Evolutionary conservation across 192 early-diverging fungal genomes (phyloP).

Genomic region (Gaertneriomyces sp.): DNA sequence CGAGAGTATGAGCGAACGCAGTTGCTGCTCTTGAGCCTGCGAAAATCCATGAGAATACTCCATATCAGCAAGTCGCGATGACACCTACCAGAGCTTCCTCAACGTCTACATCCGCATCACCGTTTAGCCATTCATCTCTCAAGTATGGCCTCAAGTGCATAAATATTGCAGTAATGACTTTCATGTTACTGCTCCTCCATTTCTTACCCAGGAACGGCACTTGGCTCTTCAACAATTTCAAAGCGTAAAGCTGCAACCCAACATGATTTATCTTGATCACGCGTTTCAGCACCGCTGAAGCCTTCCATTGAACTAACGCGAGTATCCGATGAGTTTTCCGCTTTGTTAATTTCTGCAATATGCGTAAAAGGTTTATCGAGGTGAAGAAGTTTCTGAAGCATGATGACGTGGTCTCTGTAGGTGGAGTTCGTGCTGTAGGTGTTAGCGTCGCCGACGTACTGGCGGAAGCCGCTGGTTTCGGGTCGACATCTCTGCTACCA

Average conservation of each 20-base stretch:
- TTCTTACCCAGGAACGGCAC: constrained; percentile 74
- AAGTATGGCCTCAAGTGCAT: constrained; percentile 58
- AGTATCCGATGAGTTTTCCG: constrained; percentile 70
- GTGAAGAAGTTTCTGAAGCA: constrained; percentile 44
- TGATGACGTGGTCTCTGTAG: not conserved
- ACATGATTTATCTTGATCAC: constrained; percentile 69
- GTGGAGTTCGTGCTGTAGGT: not conserved
- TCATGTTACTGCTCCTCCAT: constrained; percentile 83
- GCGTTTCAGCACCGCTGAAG: constrained; percentile 73
- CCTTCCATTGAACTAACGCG: constrained; percentile 80
- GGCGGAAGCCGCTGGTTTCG: not conserved
- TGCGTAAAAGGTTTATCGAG: constrained; percentile 68
- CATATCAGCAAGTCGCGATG: constrained; percentile 7
- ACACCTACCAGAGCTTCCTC: constrained; percentile 65
- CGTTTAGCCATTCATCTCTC: constrained; percentile 67
- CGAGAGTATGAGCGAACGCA: constrained; percentile 56
- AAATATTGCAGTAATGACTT: constrained; percentile 73
- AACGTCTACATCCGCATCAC: constrained; percentile 65
- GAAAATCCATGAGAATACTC: not conserved
- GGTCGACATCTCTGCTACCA: too few relatives aligned
- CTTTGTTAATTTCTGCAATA: constrained; percentile 79
- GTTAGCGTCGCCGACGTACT: not conserved
- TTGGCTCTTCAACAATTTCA: constrained; percentile 79
- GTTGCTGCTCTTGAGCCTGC: constrained; percentile 64
- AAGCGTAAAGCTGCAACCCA: constrained; percentile 63